Conservation (phyloP, 805 yeast genomes). For the Spathaspora arborariae region DNA sequence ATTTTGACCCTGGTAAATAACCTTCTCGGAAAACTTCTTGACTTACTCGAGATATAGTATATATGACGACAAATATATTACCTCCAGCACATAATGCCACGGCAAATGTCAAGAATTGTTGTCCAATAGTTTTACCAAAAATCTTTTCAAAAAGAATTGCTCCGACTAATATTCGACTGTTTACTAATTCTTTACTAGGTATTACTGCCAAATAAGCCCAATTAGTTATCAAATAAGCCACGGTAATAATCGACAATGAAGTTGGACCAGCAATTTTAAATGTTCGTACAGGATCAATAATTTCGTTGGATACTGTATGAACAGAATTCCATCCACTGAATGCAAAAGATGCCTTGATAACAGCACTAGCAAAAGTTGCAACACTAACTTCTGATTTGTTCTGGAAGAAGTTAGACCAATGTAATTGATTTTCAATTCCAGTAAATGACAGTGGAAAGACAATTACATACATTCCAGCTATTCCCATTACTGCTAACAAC, state of each 20-base stretch:
- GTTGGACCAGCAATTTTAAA: conserved; percentile 59
- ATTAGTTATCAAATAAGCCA: conserved; percentile 51
- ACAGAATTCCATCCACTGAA: conserved; percentile 63
- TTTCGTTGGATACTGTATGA: conserved; percentile 59
- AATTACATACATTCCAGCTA: conserved; percentile 58
- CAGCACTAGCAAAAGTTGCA: conserved; percentile 50
- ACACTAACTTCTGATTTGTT: conserved; percentile 32
- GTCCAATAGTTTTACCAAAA: conserved; percentile 50
- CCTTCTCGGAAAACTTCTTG: conserved; percentile 68
- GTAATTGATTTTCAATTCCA: conserved; percentile 41
- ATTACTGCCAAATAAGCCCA: conserved; percentile 54
- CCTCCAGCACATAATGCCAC: conserved; percentile 63
- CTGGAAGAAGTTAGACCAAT: conserved; percentile 25
- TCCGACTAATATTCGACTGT: conserved; percentile 58
- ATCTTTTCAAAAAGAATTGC: conserved; percentile 54
- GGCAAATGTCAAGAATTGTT: conserved; percentile 50
- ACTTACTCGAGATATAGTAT: conserved; percentile 56
- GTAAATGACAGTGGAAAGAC: conserved; percentile 43
- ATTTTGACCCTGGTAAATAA: conserved; percentile 48
- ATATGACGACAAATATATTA: conserved; percentile 57
- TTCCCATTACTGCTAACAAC: conserved; percentile 49
- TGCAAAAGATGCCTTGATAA: conserved; percentile 56
- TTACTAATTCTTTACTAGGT: conserved; percentile 48
- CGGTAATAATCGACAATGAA: conserved; percentile 43
- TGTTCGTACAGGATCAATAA: conserved; percentile 55